phyloP scores from a whole-genome alignment of 129 eudicot species.

The Lactuca saligna region DNA sequence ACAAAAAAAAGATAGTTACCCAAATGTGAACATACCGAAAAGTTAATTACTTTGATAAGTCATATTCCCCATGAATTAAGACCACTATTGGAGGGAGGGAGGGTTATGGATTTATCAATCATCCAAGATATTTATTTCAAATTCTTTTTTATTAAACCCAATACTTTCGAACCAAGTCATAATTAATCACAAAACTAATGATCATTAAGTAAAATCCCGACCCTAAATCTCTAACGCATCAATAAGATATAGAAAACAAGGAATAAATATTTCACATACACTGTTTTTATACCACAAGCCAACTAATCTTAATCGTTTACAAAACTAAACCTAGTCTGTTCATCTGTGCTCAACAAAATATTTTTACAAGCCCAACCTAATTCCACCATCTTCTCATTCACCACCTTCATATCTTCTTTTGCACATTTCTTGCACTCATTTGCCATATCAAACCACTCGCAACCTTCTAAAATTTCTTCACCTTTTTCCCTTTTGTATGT shows the following conservation, averaged over 20 bases:
- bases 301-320: slow-evolving; percentile 38
- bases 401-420: slow-evolving; percentile 32
- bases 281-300: neutral
- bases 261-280: slow-evolving; percentile 3
- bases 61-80: no score
- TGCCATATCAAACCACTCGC: slow-evolving; percentile 51
- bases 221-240: neutral
- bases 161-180: neutral
- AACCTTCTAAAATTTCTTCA: slow-evolving; percentile 34
- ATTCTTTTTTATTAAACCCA: no score
- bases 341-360: slow-evolving; percentile 62
- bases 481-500: slow-evolving; percentile 16
- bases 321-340: slow-evolving; percentile 74
- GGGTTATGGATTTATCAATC: no score
- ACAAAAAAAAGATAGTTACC: no score
- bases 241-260: neutral
- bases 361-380: slow-evolving; percentile 77
- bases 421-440: slow-evolving; percentile 62
- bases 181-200: neutral
- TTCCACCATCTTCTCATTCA: slow-evolving; percentile 51
- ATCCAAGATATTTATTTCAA: no score
- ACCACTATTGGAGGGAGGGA: no score
- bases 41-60: no score
- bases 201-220: neutral
- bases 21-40: no score